A percentile compares a stretch with the other conserved stretches of the same genome.
Conservation (phyloP, 2,329 filamentous ascomycete genomes). For the Fonsecaea pedrosoi region DNA sequence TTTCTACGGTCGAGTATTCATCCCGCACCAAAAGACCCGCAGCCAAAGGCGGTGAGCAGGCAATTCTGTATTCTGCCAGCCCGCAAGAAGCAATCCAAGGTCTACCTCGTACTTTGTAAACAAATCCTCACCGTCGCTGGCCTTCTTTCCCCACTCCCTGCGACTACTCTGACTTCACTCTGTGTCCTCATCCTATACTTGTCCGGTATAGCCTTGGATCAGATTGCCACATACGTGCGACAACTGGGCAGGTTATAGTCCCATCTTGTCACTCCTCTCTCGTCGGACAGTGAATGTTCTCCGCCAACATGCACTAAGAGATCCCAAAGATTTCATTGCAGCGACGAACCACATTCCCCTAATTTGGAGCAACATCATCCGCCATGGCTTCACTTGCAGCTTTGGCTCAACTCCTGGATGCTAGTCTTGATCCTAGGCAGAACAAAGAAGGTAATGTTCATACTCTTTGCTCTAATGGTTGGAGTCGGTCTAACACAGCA, state of each 20-base stretch:
- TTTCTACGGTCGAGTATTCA: neutral
- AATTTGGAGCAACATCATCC: neutral
- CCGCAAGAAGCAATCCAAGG: neutral
- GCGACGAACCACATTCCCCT: neutral
- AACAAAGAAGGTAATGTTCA: slow-evolving; percentile 81
- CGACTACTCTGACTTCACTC: neutral
- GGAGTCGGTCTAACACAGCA: slow-evolving; percentile 22
- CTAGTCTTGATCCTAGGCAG: slow-evolving; percentile 84
- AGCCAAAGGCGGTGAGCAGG: neutral
- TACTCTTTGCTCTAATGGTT: neutral
- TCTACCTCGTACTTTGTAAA: neutral
- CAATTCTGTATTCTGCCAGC: slow-evolving; percentile 1
- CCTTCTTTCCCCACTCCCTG: neutral
- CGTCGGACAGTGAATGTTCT: neutral
- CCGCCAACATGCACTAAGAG: neutral
- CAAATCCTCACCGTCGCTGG: neutral
- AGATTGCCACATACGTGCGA: neutral
- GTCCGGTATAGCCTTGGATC: neutral
- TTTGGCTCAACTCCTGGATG: slow-evolving; percentile 84
- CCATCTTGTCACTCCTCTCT: neutral
- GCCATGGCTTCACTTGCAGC: slow-evolving; percentile 57
- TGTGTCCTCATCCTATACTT: neutral
- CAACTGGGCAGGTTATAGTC: neutral
- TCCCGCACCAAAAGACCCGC: neutral
- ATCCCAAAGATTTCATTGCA: neutral